Evolutionary conservation across 306 rosid species (phyloP), one percentile per base, ranked within the genome.

Genomic region (Alnus rubra): DNA sequence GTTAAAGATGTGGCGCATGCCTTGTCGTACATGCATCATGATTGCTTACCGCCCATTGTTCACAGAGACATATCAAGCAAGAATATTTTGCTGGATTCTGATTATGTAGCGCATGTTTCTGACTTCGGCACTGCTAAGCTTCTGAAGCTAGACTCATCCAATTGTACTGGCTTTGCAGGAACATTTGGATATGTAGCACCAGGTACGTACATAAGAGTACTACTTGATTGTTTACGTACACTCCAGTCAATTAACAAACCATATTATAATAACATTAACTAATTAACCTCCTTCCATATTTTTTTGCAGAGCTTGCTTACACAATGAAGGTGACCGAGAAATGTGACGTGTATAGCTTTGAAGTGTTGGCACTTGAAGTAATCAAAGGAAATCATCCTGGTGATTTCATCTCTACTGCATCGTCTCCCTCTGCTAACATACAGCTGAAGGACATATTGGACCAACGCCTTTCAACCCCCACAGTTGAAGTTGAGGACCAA

Each of bases 111-210:
- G 65, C 67, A 62, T 33, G 72, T 79, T 35, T 72, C 87, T 0
- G 84, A 79, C 71, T 79, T 83, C 14, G 87, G 81, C 44, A 79
- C 75, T 11, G 81, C 83, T 30, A 83, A 75, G 74, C 47, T 83
- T 76, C 59, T 79, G 12, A 71, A 79, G 50, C 80, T 48, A 19
- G 86, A 68, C 69, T 78, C 86, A 1, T 74, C 83, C 0, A 69
- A 83, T 69, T 74, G 80, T 77, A 83, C 83, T 18, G n/a, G 62
- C 30, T 67, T 59, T 56, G 82, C 82, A 2, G 87, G 87, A 60
- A 83, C 81, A 70, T 53, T 8, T 4, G 78, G 87, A 44, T 83
- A 83, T 18, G 4, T 53, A 5, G 87, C 87, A 31, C 87, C 87
- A 9, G 81, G 87, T 75, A 79, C 28, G 28, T 23, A 23, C 28